phyloP scores from a whole-genome alignment of 495 filamentous ascomycete genomes.

The Zalerion maritima region DNA sequence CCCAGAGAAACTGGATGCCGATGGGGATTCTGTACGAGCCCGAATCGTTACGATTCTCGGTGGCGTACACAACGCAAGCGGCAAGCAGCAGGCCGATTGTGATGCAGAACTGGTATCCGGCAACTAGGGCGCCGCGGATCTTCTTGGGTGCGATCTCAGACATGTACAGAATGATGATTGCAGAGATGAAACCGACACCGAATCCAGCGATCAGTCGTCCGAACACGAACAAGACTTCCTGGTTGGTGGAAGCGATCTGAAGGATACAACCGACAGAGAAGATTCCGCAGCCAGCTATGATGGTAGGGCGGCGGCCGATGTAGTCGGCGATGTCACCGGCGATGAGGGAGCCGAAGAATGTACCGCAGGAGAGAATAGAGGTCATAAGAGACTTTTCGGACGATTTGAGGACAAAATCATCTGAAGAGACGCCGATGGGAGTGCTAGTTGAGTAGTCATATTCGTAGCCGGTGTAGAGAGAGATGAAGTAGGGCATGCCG shows the following conservation, averaged over 20 bases:
- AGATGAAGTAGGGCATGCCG: conserved; percentile 32
- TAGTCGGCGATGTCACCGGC: conserved; percentile 48
- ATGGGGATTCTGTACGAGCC: conserved; percentile 64
- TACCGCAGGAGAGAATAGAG: conserved; percentile 51
- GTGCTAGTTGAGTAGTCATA: conserved; percentile 35
- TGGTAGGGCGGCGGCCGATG: conserved; percentile 44
- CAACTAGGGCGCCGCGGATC: conserved; percentile 54
- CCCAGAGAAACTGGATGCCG: conserved; percentile 51
- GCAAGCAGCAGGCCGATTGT: conserved; percentile 56
- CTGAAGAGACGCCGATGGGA: conserved; percentile 21
- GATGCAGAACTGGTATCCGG: conserved; percentile 57
- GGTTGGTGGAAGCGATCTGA: conserved; percentile 41
- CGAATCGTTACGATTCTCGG: conserved; percentile 41
- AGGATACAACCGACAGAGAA: conserved; percentile 44
- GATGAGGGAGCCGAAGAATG: conserved; percentile 51
- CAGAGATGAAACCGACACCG: conserved; percentile 40
- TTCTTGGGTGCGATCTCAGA: conserved; percentile 50
- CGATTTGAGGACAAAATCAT: conserved; percentile 29
- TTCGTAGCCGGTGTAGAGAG: conserved; percentile 26
- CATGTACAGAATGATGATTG: conserved; percentile 58
- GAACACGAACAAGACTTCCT: conserved; percentile 49
- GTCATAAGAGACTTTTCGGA: conserved; percentile 44
- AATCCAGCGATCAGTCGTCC: conserved; percentile 50
- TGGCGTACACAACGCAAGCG: conserved; percentile 49
- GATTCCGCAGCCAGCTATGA: conserved; percentile 42